Base-by-base conservation (phyloP, 176 grass and related monocot genomes). In the Cocos nucifera region DNA sequence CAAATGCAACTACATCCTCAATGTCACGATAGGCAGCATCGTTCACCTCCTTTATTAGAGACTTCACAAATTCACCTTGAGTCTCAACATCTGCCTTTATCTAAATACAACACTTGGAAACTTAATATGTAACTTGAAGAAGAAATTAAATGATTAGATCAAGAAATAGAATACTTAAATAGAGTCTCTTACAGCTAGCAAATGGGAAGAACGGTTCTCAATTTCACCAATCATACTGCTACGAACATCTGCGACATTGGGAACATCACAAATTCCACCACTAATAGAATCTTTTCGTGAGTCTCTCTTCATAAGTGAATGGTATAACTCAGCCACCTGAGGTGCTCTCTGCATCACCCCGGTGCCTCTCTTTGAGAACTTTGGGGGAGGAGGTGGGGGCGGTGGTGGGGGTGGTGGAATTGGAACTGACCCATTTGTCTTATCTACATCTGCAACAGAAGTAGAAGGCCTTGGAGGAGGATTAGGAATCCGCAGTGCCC, bases 211-310 rank as follows among this genome's bases (percentile, higher is more conserved):
- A 17, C 93, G 81, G 50, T 98, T 98, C 82, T 98, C 93, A 9
- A 98, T 98, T 85, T 98, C 93, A 70, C 93, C 93, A 64, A 98
- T 98, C 93, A 98, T 98, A 77, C 84, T 98, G 66, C 87, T 98
- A 48, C 87, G 66, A 23, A 83, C 79, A 76, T 98, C 85, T 19
- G 79, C 93, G 17, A 83, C 77, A 57, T 74, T 91, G 59, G 78
- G 61, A 55, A 69, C 62, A 59, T 92, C 93, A 82, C 81, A 86
- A 19, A 86, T 85, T 63, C 76, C 84, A 61, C 93, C 79, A 65
- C 76, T 71, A 26, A 76, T 86, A 30, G 84, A 79, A 80, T 98
- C 93, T 59, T 85, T 91, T 64, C 81, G 92, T 21, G 88, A 83
- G 74, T 98, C 93, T 71, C 93, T 92, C 69, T 75, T 92, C 93